These are phyloP conservation scores for Mariannaea elegans DNA, from an alignment of 2,329 filamentous ascomycete species.

Conservation along the genomic window DNA sequence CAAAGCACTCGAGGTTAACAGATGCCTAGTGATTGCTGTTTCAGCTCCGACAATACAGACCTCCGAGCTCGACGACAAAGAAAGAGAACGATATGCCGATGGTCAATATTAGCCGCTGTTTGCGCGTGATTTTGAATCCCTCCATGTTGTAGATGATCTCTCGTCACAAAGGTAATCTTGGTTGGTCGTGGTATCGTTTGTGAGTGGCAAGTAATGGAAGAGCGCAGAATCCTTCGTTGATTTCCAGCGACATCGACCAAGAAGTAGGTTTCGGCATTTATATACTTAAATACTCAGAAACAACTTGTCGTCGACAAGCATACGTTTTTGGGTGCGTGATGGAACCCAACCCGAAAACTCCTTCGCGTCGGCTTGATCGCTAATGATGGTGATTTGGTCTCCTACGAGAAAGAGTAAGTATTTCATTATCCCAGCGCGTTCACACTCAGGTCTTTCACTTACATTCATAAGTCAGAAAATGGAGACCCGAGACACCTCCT, in stretches of 20 bases:
- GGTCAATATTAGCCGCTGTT: conserved; percentile 56
- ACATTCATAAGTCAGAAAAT: neutral
- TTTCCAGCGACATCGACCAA: neutral
- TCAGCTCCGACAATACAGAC: conserved; percentile 43
- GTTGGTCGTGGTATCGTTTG: neutral
- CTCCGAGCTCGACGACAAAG: conserved; percentile 60
- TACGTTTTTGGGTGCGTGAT: neutral
- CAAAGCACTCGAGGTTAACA: conserved; percentile 5
- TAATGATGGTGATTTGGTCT: conserved; percentile 23
- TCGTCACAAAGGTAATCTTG: neutral
- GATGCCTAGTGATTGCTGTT: neutral
- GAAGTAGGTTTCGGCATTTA: neutral
- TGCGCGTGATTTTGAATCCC: conserved; percentile 41
- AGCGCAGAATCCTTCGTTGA: too few relatives aligned
- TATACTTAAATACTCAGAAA: neutral
- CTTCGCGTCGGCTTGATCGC: conserved; percentile 18
- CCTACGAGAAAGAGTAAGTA: too few relatives aligned
- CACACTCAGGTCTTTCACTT: neutral
- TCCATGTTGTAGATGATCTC: conserved; percentile 21
- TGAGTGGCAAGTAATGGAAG: neutral
- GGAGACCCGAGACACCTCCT: neutral
- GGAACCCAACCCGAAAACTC: conserved; percentile 3
- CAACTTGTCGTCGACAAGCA: neutral
- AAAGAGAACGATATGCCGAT: conserved; percentile 61
- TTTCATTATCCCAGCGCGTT: neutral